These are phyloP conservation scores for Penicillium atrosanguineum DNA, from an alignment of 495 filamentous ascomycete species.

Conservation along the genomic window DNA sequence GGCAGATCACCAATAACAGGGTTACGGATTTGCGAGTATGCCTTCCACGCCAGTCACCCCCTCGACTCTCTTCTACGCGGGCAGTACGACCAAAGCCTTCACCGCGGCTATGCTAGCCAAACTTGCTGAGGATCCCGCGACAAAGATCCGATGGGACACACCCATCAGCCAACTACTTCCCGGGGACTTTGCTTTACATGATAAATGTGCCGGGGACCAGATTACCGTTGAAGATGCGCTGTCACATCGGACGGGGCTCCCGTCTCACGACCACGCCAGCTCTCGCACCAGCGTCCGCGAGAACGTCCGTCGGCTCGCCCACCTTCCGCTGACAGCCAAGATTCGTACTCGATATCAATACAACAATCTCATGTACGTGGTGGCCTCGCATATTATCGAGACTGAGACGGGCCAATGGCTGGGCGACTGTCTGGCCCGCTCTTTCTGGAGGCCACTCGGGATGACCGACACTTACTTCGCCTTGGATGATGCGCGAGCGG, in stretches of 20 bases:
- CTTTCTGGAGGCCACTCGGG: conserved; percentile 46
- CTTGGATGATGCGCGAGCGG: conserved; percentile 31
- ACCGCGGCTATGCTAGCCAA: conserved; percentile 45
- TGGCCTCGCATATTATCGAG: conserved; percentile 38
- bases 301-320: conserved; percentile 34
- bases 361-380: conserved; percentile 52
- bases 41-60: conserved; percentile 39
- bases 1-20: too few relatives aligned
- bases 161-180: conserved; percentile 46
- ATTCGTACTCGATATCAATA: conserved; percentile 46
- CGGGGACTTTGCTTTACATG: conserved; percentile 49
- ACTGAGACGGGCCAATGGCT: conserved; percentile 32
- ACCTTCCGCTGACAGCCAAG: conserved; percentile 41
- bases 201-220: conserved; percentile 37
- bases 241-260: conserved; percentile 50
- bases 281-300: conserved; percentile 17
- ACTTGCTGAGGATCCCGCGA: conserved; percentile 33
- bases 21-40: conserved; percentile 44
- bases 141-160: conserved; percentile 43
- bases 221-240: conserved; percentile 51
- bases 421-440: conserved; percentile 35
- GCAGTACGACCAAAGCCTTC: conserved; percentile 56
- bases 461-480: conserved; percentile 51
- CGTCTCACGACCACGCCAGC: conserved; percentile 36
- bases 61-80: conserved; percentile 34